These are phyloP conservation scores for Dothistroma pini DNA, from an alignment of 2,329 filamentous ascomycete species.

Conservation along the genomic window DNA sequence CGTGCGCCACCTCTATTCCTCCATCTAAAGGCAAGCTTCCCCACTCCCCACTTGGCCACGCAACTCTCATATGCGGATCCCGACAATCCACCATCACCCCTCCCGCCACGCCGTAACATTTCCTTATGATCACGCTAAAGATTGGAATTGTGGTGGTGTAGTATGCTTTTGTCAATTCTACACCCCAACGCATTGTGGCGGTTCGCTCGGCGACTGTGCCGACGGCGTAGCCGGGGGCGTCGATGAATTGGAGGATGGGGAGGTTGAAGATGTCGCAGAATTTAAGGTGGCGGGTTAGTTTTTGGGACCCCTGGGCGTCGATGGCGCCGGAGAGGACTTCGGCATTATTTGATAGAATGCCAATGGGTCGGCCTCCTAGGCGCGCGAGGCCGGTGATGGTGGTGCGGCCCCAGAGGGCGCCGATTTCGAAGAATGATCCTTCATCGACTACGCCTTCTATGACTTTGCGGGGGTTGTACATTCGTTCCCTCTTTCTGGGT, in stretches of 20 bases:
- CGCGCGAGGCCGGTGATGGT: conserved; percentile 59
- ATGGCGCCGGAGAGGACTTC: conserved; percentile 60
- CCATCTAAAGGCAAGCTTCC: conserved; percentile 60
- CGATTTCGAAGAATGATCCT: conserved; percentile 61
- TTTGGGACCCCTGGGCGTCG: conserved; percentile 59
- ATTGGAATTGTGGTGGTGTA: conserved; percentile 61
- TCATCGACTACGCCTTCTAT: conserved; percentile 56
- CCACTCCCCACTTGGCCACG: conserved; percentile 63
- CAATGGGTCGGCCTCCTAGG: conserved; percentile 55
- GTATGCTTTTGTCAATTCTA: conserved; percentile 59
- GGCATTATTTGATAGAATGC: conserved; percentile 58
- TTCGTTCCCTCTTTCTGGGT: conserved; percentile 55
- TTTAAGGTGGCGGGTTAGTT: conserved; percentile 58
- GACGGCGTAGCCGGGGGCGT: conserved; percentile 61
- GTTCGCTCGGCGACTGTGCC: conserved; percentile 60
- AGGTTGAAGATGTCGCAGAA: conserved; percentile 64
- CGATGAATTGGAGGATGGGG: conserved; percentile 61
- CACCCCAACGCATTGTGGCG: conserved; percentile 62
- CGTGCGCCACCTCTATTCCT: conserved; percentile 62
- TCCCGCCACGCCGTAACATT: conserved; percentile 61
- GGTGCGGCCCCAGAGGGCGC: conserved; percentile 59
- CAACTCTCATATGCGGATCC: conserved; percentile 58
- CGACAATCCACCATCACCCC: conserved; percentile 62
- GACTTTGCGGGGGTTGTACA: conserved; percentile 58
- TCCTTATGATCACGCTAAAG: conserved; percentile 60